These are phyloP conservation scores for Adansonia digitata DNA, from an alignment of 345 rosid genomes.

Conservation along the genomic window DNA sequence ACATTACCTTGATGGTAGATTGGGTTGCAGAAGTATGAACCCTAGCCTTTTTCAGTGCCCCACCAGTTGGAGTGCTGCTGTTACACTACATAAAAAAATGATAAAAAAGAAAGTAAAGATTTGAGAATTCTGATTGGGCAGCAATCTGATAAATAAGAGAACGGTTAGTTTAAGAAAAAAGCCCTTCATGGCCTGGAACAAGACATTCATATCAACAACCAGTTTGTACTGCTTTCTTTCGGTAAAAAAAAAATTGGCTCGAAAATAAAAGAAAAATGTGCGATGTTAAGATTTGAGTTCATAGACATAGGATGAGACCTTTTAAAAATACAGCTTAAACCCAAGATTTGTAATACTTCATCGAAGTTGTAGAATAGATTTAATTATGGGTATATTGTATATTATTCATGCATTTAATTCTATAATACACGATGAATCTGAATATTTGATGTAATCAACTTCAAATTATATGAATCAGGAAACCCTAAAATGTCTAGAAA, in stretches of 20 bases:
- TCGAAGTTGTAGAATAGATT: no score
- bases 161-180: neutral
- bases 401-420: neutral
- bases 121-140: constrained; percentile 9
- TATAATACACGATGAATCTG: neutral
- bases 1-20: constrained; percentile 68
- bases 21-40: constrained; percentile 74
- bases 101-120: neutral
- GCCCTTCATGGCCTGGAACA: neutral
- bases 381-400: neutral
- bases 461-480: no score
- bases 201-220: neutral
- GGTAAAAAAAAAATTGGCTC: no score
- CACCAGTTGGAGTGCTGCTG: constrained; percentile 60
- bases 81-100: constrained; percentile 46
- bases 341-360: no score
- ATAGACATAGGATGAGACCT: no score
- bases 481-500: neutral
- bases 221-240: no score
- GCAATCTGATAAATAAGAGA: neutral
- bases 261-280: no score
- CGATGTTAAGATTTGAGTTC: no score
- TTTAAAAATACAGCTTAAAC: no score
- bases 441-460: neutral
- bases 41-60: constrained; percentile 88